Evolutionary conservation across 2,329 filamentous ascomycete genomes (phyloP), one percentile per base, ranked within the genome.

Genomic region (Davidsoniella neocaledoniae): DNA sequence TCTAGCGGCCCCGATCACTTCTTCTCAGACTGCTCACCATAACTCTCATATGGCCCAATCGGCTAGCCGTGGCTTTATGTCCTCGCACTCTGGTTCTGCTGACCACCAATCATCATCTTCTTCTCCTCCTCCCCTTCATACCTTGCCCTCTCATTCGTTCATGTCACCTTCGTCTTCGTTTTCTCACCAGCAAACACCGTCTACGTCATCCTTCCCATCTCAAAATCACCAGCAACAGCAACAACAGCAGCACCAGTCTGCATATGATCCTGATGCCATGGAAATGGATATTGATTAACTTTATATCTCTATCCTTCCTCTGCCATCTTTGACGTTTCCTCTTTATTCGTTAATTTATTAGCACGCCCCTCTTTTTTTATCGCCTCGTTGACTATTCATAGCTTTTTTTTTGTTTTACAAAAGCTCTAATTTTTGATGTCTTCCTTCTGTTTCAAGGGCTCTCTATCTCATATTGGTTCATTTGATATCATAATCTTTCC

Each of bases 211-310:
- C 29, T 33, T 12, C 29, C 29, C 29, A 1, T 12, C 8, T 33
- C 29, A 33, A 14, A 19, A 39, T n/a, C 2, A 23, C 5, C 42
- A 45, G 38, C 36, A 46, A 46, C 26, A 17, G 16, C 37, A 25
- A 39, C 17, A 45, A 26, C 19, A 33, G 25, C 50, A 52, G 50
- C 46, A 49, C 23, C 25, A 45, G 26, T 16, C 50, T 38, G 41
- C 25, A 25, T 46, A 46, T 53, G 43, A 49, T 23, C 25, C 38
- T 9, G 41, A 53, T 47, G 51, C 39, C n/a, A 52, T 52, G 46
- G 51, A 52, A 25, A 53, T 53, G 47, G 51, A 53, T 25, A 46
- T 52, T 43, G 46, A 52, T 37, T 52, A 43, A 42, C 16, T 16
- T 16, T 33, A 36, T 16, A 21, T 33, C 9, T 26, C 17, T 9